Evolutionary conservation across 2,329 filamentous ascomycete genomes (phyloP), one percentile per base, ranked within the genome.

Genomic region (Neofusicoccum laricinum): DNA sequence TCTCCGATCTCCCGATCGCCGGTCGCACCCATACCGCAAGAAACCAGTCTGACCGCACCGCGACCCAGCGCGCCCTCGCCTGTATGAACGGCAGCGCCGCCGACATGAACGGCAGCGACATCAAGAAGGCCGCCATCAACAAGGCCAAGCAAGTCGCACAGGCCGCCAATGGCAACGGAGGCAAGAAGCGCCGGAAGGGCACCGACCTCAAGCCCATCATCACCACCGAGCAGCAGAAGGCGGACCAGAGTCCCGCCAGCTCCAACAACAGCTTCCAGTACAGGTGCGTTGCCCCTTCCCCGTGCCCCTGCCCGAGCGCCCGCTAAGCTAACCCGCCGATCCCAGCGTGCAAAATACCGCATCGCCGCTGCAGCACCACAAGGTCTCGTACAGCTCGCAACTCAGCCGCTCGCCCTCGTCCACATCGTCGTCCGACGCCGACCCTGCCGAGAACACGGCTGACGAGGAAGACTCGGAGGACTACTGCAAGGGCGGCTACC

Each of bases 391-490:
- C 77, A 77, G 79, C 67, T 79, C 81, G 78, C 81, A 82, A 81
- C 84, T 87, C 79, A 88, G 81, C 83, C 85, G 89, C 71, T 94
- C 92, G 67, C 90, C 91, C 66, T 90, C 90, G 61, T 90, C 91
- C 61, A 86, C 88, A 64, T 91, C 89, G 66, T 91, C 91, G 51
- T 88, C 87, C 71, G 93, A 94, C 79, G 93, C 97, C 76, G 81
- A 80, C 67, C 85, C 87, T 71, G 87, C 90, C 78, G 93, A 97
- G 73, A 93, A 95, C 76, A 96, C 94, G 43, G 94, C 93, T 74
- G 95, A 98, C 76, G 95, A 99, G 81, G 95, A 99, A 80, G 95
- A 99, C 79, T 97, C 92, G 53, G 94, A 98, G 80, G 95, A 99
- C 79, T 99, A 99, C 82, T 97, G 94, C 86, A 98, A 98, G 81